phyloP scores from a whole-genome alignment of 148 eudicot genomes.

The Diospyros lotus region DNA sequence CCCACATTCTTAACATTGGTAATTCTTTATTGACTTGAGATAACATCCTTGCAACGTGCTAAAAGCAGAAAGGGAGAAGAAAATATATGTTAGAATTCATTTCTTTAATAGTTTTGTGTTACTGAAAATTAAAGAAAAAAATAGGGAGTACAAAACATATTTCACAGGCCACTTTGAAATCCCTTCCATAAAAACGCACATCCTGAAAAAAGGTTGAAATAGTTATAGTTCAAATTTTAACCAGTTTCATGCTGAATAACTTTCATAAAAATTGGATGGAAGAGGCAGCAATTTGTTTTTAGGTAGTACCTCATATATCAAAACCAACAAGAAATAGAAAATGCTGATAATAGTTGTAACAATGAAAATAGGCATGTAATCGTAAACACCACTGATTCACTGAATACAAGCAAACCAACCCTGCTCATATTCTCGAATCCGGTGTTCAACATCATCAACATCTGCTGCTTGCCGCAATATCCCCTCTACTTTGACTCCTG shows the following conservation, averaged over 20 bases:
- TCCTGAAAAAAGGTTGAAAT: neutral
- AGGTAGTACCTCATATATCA: neutral
- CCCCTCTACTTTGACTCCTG: slow-evolving; percentile 79
- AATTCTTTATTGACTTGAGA: too few species aligned
- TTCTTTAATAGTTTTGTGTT: too few species aligned
- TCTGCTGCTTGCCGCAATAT: slow-evolving; percentile 90
- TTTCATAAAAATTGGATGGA: neutral
- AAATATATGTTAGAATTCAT: neutral
- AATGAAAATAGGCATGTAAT: neutral
- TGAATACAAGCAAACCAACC: slow-evolving; percentile 37
- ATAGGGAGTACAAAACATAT: too few species aligned
- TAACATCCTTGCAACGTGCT: neutral
- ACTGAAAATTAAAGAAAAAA: neutral
- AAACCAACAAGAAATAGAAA: neutral
- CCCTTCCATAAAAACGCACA: neutral
- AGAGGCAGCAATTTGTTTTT: too few species aligned
- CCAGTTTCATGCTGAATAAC: neutral
- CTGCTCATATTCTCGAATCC: slow-evolving; percentile 69
- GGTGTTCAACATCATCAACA: slow-evolving; percentile 74
- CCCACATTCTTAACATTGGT: neutral
- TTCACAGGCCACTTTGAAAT: neutral
- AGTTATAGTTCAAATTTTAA: neutral
- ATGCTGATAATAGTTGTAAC: neutral
- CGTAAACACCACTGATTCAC: neutral
- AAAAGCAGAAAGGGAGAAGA: neutral